Conservation (phyloP, 441 rosid species). For the Brassica balearica region DNA sequence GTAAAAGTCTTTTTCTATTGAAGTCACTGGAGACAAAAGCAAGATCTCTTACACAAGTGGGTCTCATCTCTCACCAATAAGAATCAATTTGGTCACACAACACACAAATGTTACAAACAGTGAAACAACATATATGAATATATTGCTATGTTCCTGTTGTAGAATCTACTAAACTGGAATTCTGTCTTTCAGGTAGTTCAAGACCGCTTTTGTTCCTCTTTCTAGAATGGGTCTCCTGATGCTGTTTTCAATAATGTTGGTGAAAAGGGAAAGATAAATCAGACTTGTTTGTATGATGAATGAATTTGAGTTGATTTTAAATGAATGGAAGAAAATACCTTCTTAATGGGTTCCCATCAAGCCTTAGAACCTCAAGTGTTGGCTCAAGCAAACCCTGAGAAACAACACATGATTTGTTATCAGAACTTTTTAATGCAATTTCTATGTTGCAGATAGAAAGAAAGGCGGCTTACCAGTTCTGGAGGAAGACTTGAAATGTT, state of each 20-base stretch:
- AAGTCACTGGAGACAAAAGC: constrained; percentile 19
- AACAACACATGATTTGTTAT: constrained; percentile 21
- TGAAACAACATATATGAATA: constrained; percentile 3
- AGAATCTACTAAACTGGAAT: constrained; percentile 59
- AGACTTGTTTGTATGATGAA: background rate
- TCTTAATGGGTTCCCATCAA: constrained; percentile 90
- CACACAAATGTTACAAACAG: constrained; percentile 38
- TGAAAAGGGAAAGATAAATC: background rate
- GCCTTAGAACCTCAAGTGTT: constrained; percentile 75
- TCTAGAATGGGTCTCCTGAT: constrained; percentile 88
- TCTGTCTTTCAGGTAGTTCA: constrained; percentile 84
- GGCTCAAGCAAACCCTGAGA: constrained; percentile 85
- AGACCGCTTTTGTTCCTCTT: constrained; percentile 85
- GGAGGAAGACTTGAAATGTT: constrained; percentile 82
- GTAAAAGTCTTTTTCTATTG: constrained; percentile 8
- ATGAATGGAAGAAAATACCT: constrained; percentile 51
- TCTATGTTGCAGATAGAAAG: constrained; percentile 11
- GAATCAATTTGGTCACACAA: constrained; percentile 6
- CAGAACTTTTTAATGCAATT: background rate
- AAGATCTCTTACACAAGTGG: constrained; percentile 28
- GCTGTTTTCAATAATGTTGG: constrained; percentile 50
- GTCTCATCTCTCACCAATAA: constrained; percentile 14
- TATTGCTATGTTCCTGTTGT: background rate
- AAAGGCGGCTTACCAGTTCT: constrained; percentile 59
- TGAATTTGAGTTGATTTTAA: background rate